These are phyloP conservation scores for Pythium phragmiticola DNA, from an alignment of 352 stramenopile species.

Conservation along the genomic window DNA sequence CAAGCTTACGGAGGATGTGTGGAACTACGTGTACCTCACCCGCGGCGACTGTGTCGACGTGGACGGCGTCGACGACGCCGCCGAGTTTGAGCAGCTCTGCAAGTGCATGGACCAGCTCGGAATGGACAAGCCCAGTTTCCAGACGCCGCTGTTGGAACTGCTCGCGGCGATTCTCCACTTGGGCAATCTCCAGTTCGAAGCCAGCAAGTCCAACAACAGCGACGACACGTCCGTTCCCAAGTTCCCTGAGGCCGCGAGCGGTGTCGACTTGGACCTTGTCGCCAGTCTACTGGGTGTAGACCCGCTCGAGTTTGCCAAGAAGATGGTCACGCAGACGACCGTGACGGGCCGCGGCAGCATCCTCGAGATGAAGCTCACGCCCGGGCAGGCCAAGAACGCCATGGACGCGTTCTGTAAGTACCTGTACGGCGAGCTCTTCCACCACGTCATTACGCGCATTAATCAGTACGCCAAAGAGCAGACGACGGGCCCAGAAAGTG, in stretches of 20 bases:
- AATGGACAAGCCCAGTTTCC: conserved; percentile 62
- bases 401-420: conserved; percentile 88
- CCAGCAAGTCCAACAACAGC: conserved; percentile 15
- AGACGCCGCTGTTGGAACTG: conserved; percentile 69
- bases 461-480: conserved; percentile 71
- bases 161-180: conserved; percentile 70
- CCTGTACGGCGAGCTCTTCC: conserved; percentile 77
- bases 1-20: conserved; percentile 33
- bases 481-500: conserved; percentile 22
- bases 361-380: conserved; percentile 68
- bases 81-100: conserved; percentile 70
- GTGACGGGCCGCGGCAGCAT: conserved; percentile 73
- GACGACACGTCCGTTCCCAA: conserved; percentile 43
- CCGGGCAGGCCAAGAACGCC: conserved; percentile 74
- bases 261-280: conserved; percentile 60
- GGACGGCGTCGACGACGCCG: conserved; percentile 66
- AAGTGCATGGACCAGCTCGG: conserved; percentile 64
- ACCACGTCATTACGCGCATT: conserved; percentile 74
- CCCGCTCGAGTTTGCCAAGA: conserved; percentile 59
- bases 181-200: conserved; percentile 66
- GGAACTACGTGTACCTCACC: conserved; percentile 75
- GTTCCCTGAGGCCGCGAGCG: conserved; percentile 51
- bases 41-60: conserved; percentile 76
- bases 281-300: conserved; percentile 57
- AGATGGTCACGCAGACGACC: conserved; percentile 84